A percentile compares a stretch with the other conserved stretches of the same genome.
Evolutionary conservation across 345 rosid species (phyloP).

Genomic region (Eucalyptus polyanthemos): DNA sequence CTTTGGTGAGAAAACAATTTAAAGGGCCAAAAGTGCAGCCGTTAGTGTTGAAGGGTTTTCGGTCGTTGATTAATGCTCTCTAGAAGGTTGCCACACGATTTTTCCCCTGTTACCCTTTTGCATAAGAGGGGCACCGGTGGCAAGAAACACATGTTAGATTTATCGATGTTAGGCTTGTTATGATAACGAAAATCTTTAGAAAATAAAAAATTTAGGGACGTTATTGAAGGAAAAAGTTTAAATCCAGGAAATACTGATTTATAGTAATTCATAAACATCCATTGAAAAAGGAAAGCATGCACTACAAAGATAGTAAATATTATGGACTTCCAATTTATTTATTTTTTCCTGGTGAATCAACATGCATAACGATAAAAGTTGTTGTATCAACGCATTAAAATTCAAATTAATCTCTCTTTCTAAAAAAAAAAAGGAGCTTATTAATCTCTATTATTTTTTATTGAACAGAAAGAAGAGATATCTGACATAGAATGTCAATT

Average conservation of each 20-base stretch:
- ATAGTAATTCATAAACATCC: background rate
- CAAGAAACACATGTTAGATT: background rate
- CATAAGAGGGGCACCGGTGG: background rate
- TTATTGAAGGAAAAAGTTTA: background rate
- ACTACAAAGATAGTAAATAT: too few species aligned
- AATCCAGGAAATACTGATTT: background rate
- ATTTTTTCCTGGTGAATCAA: too few species aligned
- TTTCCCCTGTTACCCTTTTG: background rate
- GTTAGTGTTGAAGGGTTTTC: background rate
- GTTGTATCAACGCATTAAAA: too few species aligned
- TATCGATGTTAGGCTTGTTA: background rate
- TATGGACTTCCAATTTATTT: too few species aligned
- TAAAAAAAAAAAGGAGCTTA: too few species aligned
- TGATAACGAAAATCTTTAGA: background rate
- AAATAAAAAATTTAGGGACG: background rate
- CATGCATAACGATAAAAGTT: too few species aligned
- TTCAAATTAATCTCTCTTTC: too few species aligned
- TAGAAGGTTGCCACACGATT: background rate
- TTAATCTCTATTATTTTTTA: too few species aligned
- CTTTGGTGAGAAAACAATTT: background rate
- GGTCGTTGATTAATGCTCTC: background rate
- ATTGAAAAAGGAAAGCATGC: background rate
- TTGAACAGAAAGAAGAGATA: too few species aligned
- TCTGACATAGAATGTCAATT: too few species aligned
- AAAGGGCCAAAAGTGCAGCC: background rate